Base-by-base conservation (phyloP, 2,329 filamentous ascomycete species). In the Sphaerostilbella broomeana region DNA sequence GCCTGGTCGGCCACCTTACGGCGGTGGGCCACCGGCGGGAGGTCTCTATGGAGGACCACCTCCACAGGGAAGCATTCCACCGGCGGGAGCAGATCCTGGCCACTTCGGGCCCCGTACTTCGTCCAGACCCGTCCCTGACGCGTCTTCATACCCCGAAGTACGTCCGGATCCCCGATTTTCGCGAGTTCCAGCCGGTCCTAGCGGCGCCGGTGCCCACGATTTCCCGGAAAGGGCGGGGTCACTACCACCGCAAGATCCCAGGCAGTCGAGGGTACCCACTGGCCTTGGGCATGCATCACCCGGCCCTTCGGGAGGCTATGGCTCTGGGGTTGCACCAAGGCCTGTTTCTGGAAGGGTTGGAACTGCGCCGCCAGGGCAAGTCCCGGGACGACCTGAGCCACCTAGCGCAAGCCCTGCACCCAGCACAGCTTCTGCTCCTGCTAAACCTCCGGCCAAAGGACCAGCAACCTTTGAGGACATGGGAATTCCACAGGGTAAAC, bases 391-490 rank as follows among this genome's bases (percentile, higher is more conserved):
- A 9, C 45, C 44, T 13, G 28, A 35, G 6, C 18, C 19, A 25
- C 43, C 54, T 44, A 44, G 51, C 48, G 34, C 53, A 29, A 47
- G 53, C 44, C 35, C 56, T 17, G 34, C 31, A 44, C 62, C 52
- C 27, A 58, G 47, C 40, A 51, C 52, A 43, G 51, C 57, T 28
- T 51, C 60, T 15, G 50, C 53, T 16, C 51, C 56, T n/a, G 51
- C 61, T 29, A 60, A 63, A n/a, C 59, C 62, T 47, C 48, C 68
- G 3, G 64, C 67, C 35, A 86, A 88, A 57, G 92, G 90, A 9
- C 90, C 92, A 1, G 86, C 92, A 53, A 97, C 92, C 0, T 98
- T 98, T 60, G 90, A 95, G 58, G 89, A 94, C 58, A 98, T 98
- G 92, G 92, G 92, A 26, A 90, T 98, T 52, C 86, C 88, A 6